Evolutionary conservation across 805 yeast genomes (phyloP).

Genomic region (Candida krabiensis): DNA sequence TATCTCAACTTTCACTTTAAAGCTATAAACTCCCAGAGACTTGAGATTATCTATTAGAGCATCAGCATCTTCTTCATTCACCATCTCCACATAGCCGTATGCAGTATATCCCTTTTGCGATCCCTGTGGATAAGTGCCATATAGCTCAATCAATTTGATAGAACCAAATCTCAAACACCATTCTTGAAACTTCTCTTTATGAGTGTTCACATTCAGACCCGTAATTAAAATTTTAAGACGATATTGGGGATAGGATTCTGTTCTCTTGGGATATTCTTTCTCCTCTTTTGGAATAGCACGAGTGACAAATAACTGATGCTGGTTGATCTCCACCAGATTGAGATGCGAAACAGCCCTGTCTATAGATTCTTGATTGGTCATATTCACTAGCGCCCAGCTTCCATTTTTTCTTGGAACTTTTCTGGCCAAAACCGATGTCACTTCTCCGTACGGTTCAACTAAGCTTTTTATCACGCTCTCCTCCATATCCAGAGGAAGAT

Average conservation of each 20-base stretch:
- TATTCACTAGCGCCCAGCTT: slow-evolving; percentile 33
- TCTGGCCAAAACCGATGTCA: slow-evolving; percentile 26
- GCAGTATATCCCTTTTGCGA: slow-evolving; percentile 19
- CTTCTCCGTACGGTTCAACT: slow-evolving; percentile 32
- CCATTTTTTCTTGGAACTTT: slow-evolving; percentile 30
- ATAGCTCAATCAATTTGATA: slow-evolving; percentile 29
- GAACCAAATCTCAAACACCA: slow-evolving; percentile 27
- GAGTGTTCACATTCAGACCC: slow-evolving; percentile 24
- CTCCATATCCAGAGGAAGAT: slow-evolving; percentile 29
- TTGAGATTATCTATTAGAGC: slow-evolving; percentile 22
- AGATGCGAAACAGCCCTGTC: slow-evolving; percentile 26
- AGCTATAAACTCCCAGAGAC: slow-evolving; percentile 25
- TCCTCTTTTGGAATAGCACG: slow-evolving; percentile 35
- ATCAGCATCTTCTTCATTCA: slow-evolving; percentile 26
- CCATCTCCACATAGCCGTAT: slow-evolving; percentile 33
- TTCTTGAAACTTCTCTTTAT: slow-evolving; percentile 23
- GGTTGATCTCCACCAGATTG: slow-evolving; percentile 30
- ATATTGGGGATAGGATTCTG: slow-evolving; percentile 18
- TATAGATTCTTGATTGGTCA: slow-evolving; percentile 27
- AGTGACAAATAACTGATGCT: slow-evolving; percentile 30
- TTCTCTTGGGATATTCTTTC: slow-evolving; percentile 25
- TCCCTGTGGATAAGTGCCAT: slow-evolving; percentile 19
- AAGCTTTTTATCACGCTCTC: slow-evolving; percentile 24
- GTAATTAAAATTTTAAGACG: slow-evolving; percentile 28
- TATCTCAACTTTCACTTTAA: slow-evolving; percentile 30